phyloP scores from a whole-genome alignment of 768 basidiomycete genomes.

The Boletus edulis region DNA sequence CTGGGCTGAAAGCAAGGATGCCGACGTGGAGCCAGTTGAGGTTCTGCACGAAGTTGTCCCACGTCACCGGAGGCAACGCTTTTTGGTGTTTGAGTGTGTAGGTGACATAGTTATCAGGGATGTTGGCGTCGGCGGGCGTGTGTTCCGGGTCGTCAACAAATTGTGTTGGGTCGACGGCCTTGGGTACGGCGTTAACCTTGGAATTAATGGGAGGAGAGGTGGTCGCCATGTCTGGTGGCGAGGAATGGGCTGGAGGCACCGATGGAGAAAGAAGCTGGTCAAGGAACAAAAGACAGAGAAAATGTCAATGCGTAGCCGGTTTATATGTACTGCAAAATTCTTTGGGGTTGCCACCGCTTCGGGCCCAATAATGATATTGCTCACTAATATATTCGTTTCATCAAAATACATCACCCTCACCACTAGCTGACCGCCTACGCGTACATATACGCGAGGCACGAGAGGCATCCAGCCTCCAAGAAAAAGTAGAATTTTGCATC shows the following conservation, averaged over 20 bases:
- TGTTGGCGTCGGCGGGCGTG: constrained; percentile 50
- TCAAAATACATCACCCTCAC: neutral
- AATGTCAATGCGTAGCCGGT: neutral
- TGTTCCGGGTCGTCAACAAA: constrained; percentile 30
- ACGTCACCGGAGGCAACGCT: constrained; percentile 63
- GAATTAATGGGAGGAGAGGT: constrained; percentile 9
- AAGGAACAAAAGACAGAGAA: constrained; percentile 15
- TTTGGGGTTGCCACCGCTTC: constrained; percentile 33
- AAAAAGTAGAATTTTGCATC: neutral
- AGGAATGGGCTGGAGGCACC: constrained; percentile 18
- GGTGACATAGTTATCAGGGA: constrained; percentile 82
- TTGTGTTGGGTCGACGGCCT: neutral
- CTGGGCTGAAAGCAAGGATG: constrained; percentile 72
- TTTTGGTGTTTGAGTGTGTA: constrained; percentile 70
- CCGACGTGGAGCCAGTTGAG: constrained; percentile 75
- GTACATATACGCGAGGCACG: neutral
- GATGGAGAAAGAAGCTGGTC: constrained; percentile 24
- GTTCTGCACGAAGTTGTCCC: constrained; percentile 56
- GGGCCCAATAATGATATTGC: neutral
- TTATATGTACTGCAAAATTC: constrained; percentile 32
- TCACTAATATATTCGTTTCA: neutral
- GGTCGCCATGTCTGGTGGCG: constrained; percentile 16
- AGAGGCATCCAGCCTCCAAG: neutral
- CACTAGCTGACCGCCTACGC: neutral
- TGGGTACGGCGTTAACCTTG: neutral